These are phyloP conservation scores for Nowakowskiella sp. DNA, from an alignment of 192 early-diverging fungal species.

Conservation along the genomic window DNA sequence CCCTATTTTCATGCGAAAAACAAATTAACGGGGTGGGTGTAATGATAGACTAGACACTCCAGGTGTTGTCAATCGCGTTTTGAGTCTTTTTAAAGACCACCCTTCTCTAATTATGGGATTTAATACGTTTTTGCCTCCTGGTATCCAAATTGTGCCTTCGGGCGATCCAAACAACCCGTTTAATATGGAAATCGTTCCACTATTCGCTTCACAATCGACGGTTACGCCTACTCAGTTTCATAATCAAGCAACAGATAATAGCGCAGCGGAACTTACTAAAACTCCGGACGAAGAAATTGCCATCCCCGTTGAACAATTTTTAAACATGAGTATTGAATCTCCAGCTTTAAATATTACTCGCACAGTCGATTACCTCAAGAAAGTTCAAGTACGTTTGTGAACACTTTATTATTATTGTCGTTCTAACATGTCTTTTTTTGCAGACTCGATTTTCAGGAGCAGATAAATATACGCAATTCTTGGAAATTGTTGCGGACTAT, in stretches of 20 bases:
- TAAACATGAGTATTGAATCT: no score
- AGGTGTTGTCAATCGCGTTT: constrained; percentile 94
- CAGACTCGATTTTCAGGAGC: constrained; percentile 90
- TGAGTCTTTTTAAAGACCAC: constrained; percentile 85
- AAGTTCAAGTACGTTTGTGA: constrained; percentile 71
- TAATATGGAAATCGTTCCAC: constrained; percentile 45
- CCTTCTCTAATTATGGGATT: constrained; percentile 90
- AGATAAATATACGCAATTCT: constrained; percentile 93
- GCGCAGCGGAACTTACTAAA: no score
- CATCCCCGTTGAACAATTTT: no score
- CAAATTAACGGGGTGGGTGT: no score
- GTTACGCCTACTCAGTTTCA: no score
- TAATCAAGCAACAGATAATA: no score
- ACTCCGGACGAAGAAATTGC: constrained; percentile 43
- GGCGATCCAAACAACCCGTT: constrained; percentile 72
- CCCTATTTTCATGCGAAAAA: no score
- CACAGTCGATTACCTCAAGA: constrained; percentile 92
- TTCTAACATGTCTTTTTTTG: neutral
- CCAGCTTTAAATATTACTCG: no score
- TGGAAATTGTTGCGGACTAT: constrained; percentile 96
- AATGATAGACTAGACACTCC: no score
- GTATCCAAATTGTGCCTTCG: constrained; percentile 88
- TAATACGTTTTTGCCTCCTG: constrained; percentile 97
- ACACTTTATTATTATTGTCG: no score
- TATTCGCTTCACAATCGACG: no score